phyloP scores from a whole-genome alignment of 2,329 filamentous ascomycete genomes.

The Alternaria viburni region DNA sequence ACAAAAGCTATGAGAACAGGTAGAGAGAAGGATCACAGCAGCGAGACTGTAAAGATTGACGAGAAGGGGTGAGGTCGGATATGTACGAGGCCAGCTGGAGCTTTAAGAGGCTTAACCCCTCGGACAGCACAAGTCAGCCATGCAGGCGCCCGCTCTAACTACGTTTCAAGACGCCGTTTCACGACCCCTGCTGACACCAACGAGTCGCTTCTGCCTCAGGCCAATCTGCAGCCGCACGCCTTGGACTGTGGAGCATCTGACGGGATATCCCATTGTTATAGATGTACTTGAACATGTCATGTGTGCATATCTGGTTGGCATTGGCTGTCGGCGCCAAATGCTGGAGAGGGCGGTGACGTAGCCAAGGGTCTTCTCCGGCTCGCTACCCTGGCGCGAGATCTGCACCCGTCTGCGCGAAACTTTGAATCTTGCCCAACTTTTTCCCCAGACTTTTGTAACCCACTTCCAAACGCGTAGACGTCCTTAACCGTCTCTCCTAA shows the following conservation, averaged over 20 bases:
- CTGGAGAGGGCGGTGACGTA: conserved; percentile 11
- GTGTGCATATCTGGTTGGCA: neutral
- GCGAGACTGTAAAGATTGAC: conserved; percentile 11
- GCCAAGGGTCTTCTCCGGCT: conserved; percentile 5
- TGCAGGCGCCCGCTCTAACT: conserved; percentile 41
- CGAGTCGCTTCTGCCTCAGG: conserved; percentile 30
- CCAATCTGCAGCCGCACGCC: conserved; percentile 8
- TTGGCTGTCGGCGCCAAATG: neutral
- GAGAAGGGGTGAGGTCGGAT: conserved; percentile 27
- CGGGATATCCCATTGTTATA: neutral
- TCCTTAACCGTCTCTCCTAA: neutral
- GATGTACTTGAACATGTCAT: neutral
- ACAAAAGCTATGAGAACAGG: conserved; percentile 2
- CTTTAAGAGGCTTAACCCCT: conserved; percentile 24
- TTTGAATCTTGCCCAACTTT: conserved; percentile 15
- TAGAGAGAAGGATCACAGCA: conserved; percentile 5
- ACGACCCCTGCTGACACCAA: conserved; percentile 44
- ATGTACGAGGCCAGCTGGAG: conserved; percentile 25
- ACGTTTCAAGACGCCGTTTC: conserved; percentile 47
- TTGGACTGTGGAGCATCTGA: neutral
- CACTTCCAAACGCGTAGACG: conserved; percentile 11
- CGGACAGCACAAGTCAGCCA: conserved; percentile 33
- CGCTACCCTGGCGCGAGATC: conserved; percentile 15
- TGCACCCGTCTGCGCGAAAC: conserved; percentile 10
- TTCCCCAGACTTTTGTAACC: conserved; percentile 8